Evolutionary conservation across 169 alveolate genomes (phyloP), one percentile per base, ranked within the genome.

Genomic region (Toxoplasma gondii): DNA sequence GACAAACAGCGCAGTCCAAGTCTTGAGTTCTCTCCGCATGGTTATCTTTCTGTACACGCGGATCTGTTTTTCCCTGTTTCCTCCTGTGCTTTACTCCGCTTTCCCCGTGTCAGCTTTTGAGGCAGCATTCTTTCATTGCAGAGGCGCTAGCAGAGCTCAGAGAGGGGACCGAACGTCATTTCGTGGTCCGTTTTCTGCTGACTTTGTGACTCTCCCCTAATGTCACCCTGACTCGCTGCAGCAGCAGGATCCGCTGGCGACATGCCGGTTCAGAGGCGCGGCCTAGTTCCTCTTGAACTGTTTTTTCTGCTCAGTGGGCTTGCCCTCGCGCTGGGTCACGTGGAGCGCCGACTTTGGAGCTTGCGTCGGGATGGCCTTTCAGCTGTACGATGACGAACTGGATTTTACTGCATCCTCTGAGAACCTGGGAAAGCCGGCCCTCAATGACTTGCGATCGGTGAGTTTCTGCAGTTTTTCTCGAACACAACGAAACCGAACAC

Each of bases 341-440:
- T 88, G 91, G 93, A 41, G 93, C 83, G 96, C 96, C 95, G 94
- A 96, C 38, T 84, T 98, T 70, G 99, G 99, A n/a, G 96, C 97
- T 53, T 97, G 96, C 92, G 96, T 98, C 58, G 99, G 99, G 49
- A 95, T 98, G 97, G 98, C 98, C 22, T 98, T 98, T 96, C 98
- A 98, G 88, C 92, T 97, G 82, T 96, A 97, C 87, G 99, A 98
- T 93, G 99, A 98, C 94, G 94, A 96, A 91, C 92, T 98, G 67
- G 99, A 98, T 94, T 97, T 97, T 74, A 93, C 93, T 34, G 82
- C 96, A n/a, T 83, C 92, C 10, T 82, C 95, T 27, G 83, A 87
- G 27, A 83, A 91, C 31, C 83, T 96, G 64, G 99, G 99, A 2
- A 98, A 98, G 91, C 99, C 99, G 1, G 93, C 96, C 43, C 92